Base-by-base conservation (phyloP, 805 yeast species). In the Lachancea dasiensis region DNA sequence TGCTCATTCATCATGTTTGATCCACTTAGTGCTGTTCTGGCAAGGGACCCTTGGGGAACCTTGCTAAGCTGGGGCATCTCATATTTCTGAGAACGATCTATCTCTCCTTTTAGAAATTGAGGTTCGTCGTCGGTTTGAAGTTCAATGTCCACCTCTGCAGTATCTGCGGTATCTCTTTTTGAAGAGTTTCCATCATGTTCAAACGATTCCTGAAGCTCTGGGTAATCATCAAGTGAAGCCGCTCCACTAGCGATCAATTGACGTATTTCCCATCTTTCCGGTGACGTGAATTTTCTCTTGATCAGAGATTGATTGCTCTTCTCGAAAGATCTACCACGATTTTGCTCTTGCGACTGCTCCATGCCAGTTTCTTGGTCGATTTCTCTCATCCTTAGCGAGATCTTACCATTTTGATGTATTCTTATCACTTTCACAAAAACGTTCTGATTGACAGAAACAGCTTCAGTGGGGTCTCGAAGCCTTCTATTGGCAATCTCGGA, bases 231-330 rank as follows among this genome's bases (percentile, higher is more conserved):
- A 1, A 81, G 73, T 4, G 77, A 67, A 0, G 77, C 74, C 0
- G 75, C 89, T 2, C 95, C 95, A 4, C 90, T 75, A 0, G 90
- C 79, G 18, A 82, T 83, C 31, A 89, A 63, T 54, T 89, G 96
- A 23, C 83, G 68, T 36, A 85, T 70, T 54, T 90, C 97, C 95
- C 96, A 89, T 39, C 86, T 62, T 59, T 89, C 97, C 0, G 94
- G 94, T 0, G 94, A 82, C 0, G 94, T 81, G 24, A 81, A 57
- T 36, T 84, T 68, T 43, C 69, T 62, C 44, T 60, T 65, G n/a
- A 17, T 14, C 6, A 40, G 45, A 9, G 47, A 48, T 7, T 26
- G 28, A 6, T 32, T 24, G 22, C 47, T 7, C 27, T 50, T 29
- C 32, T 49, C 35, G 24, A 30, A 23, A 36, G 39, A 27, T 32